These are phyloP conservation scores for Aureobasidium pullulans DNA, from an alignment of 2,329 filamentous ascomycete species.

Conservation along the genomic window DNA sequence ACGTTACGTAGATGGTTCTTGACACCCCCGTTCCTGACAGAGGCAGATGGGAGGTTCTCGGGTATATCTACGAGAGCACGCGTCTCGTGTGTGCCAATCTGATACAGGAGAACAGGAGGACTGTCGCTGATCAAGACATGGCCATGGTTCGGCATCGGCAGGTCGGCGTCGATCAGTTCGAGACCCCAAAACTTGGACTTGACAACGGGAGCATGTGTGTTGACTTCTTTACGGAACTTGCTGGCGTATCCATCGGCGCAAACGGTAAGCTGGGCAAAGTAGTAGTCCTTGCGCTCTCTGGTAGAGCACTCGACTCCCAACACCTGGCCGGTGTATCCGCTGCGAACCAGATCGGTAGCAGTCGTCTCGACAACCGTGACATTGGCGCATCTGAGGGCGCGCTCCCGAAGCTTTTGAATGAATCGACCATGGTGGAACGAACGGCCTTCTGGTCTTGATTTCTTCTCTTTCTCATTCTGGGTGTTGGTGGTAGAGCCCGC, in stretches of 20 bases:
- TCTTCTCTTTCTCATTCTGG: constrained; percentile 29
- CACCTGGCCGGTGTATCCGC: constrained; percentile 61
- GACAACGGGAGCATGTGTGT: constrained; percentile 58
- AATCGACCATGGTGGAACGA: constrained; percentile 94
- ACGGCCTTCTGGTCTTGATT: constrained; percentile 57
- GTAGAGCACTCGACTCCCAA: constrained; percentile 76
- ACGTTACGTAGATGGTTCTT: constrained; percentile 74
- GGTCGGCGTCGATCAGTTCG: constrained; percentile 78
- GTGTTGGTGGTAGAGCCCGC: constrained; percentile 36
- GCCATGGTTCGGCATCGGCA: constrained; percentile 69
- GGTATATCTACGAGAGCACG: constrained; percentile 85
- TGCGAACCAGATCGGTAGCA: constrained; percentile 66
- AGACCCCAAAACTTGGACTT: constrained; percentile 89
- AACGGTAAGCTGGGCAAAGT: constrained; percentile 82
- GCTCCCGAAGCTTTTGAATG: constrained; percentile 70
- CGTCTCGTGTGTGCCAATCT: constrained; percentile 93
- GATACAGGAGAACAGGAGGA: constrained; percentile 81
- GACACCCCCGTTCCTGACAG: constrained; percentile 69
- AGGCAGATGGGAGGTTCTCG: constrained; percentile 64
- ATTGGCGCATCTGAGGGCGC: constrained; percentile 68
- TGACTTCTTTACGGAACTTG: constrained; percentile 78
- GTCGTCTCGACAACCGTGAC: constrained; percentile 89
- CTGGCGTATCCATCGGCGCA: constrained; percentile 88
- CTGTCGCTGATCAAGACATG: constrained; percentile 79
- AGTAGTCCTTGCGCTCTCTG: constrained; percentile 54